A percentile compares a stretch with the other conserved stretches of the same genome.
Evolutionary conservation across 2,329 filamentous ascomycete species (phyloP).

Genomic region (Pyrenophora graminea): DNA sequence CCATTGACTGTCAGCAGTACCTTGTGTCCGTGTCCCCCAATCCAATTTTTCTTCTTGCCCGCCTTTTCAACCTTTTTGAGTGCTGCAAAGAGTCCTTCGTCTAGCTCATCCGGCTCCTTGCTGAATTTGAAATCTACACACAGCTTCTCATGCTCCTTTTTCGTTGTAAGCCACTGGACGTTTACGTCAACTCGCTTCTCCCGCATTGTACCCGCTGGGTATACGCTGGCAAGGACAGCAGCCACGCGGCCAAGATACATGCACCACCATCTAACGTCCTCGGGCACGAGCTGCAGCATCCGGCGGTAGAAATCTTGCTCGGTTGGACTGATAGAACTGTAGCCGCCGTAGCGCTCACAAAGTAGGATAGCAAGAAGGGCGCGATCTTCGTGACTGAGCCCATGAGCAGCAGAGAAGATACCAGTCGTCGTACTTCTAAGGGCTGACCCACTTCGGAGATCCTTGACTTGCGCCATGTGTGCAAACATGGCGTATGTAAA

Average conservation of each 20-base stretch:
- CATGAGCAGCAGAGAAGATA: constrained; percentile 69
- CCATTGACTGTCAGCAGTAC: constrained; percentile 37
- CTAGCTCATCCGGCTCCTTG: constrained; percentile 33
- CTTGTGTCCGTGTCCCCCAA: constrained; percentile 34
- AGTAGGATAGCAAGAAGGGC: constrained; percentile 72
- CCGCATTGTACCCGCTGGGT: constrained; percentile 61
- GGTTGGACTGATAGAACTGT: constrained; percentile 58
- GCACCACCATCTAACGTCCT: constrained; percentile 66
- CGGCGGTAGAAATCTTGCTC: constrained; percentile 61
- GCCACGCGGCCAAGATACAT: constrained; percentile 66
- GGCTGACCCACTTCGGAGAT: constrained; percentile 63
- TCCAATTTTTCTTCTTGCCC: constrained; percentile 49
- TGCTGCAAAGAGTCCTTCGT: constrained; percentile 39
- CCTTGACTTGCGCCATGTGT: constrained; percentile 50
- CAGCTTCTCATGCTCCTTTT: constrained; percentile 37
- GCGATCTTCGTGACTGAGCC: constrained; percentile 72
- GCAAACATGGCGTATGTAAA: constrained; percentile 64
- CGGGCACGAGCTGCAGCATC: constrained; percentile 59
- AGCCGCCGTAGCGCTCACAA: constrained; percentile 73
- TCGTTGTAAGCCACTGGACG: constrained; percentile 30
- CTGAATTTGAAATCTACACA: constrained; percentile 35
- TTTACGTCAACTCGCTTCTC: constrained; percentile 42
- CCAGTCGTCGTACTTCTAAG: constrained; percentile 74
- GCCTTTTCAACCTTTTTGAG: constrained; percentile 41
- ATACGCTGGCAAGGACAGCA: constrained; percentile 61